Base-by-base conservation (phyloP, 108 stramenopile genomes). In the Pseudonitzschia pungens region DNA sequence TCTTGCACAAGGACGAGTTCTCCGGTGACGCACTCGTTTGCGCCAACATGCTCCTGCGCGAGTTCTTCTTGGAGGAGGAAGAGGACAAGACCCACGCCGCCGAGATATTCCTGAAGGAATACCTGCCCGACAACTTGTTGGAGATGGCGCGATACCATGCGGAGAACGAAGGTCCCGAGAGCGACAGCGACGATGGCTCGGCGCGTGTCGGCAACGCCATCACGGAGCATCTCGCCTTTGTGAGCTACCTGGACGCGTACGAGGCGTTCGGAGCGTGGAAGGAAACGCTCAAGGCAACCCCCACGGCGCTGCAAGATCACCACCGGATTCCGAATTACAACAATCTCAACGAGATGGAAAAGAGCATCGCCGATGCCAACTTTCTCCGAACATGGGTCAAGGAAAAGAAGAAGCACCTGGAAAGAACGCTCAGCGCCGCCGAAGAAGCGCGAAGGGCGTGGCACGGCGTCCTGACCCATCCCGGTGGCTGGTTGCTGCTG, bases 401-500 rank as follows among this genome's bases (percentile, higher is more conserved):
- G 29, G 64, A 76, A 50, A 86, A 84, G 65, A 62, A 57, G 45
- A 70, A 73, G 62, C 33, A 77, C 20, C 74, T 78, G 45, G 73
- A 81, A 32, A 70, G 60, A 20, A 71, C 85, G 3, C 63, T 86
- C 18, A 75, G 84, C 28, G 79, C 81, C 57, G 86, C 92, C 31
- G 76, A 69, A 43, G 66, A 72, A 22, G 89, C 84, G 7, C 78
- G 77, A 22, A 71, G 76, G 24, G 75, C 77, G 51, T 73, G 89
- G 65, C 56, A 77, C 54, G 69, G 62, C 24, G 92, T 93, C 53
- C 77, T 93, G 33, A 69, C 80, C 15, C 71, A 83, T 71, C 79
- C 70, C 0, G 89, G 92, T 74, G 92, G 92, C 10, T 93, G 88
- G 89, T 77, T 92, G 28, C 62, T 76, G 16, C 4, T 74, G 22